Base-by-base conservation (phyloP, 2,329 filamentous ascomycete species). In the Dendryphion nanum region DNA sequence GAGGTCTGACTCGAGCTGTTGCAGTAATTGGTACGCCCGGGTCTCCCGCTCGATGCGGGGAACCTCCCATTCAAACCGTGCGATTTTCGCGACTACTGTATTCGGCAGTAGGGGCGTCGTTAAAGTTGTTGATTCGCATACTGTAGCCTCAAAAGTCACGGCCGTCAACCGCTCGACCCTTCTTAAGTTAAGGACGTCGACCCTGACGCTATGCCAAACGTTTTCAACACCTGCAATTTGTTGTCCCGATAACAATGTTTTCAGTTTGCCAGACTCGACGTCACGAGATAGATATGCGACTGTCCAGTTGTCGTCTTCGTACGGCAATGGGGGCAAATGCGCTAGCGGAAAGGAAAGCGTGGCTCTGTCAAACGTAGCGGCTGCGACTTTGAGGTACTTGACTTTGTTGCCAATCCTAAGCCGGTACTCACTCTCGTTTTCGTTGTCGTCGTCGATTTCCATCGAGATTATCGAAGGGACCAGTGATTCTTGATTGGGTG, bases 121-220 rank as follows among this genome's bases (percentile, higher is more conserved):
- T n/a, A n/a, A n/a, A n/a, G n/a, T n/a, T n/a, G n/a, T 40, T 15
- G 44, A 44, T 41, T 52, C 41, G 38, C 26, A 49, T 40, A 50
- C 20, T 7, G 16, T 20, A 33, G 48, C 51, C 47, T 59, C 50
- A 40, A 55, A 54, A 35, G 42, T 47, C 19, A 38, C 45, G 45
- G 45, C 45, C 16, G 50, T 59, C 38, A 61, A 51, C 34, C 45
- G 45, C 39, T 57, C 40, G 21, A 40, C 54, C 39, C 42, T 63
- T 17, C 52, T 40, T 31, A 64, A 40, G 21, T 56, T 40, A 24
- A 63, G 41, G 43, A 42, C 55, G 45, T 59, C 35, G 29, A 63
- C 41, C 18, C 24, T 34, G 12, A 29, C 35, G 29, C 44, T 43
- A 41, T 64, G 56, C 57, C 53, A 64, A 33, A 48, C 30, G 36